phyloP scores from a whole-genome alignment of 164 flowering plant species.

The Hamamelis virginiana region DNA sequence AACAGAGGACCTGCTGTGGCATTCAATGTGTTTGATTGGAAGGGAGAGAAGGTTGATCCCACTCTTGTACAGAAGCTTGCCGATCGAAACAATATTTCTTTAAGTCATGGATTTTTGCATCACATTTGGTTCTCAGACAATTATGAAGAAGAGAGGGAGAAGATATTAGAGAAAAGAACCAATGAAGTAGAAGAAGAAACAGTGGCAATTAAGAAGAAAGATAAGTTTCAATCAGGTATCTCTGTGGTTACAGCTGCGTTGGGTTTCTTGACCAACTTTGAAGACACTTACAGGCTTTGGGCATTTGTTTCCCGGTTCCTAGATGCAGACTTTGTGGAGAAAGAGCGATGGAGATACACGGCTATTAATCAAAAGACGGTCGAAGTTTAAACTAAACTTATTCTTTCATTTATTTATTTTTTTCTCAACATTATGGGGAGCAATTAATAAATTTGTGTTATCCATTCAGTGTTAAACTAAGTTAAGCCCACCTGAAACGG shows the following conservation, averaged over 20 bases:
- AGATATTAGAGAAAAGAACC: constrained; percentile 5
- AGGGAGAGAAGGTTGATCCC: constrained; percentile 52
- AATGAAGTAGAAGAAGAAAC: constrained; percentile 2
- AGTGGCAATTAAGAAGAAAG: background rate
- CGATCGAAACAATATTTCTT: constrained; percentile 55
- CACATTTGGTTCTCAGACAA: constrained; percentile 42
- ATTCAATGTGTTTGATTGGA: constrained; percentile 62
- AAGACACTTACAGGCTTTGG: constrained; percentile 42
- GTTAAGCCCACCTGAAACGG: background rate
- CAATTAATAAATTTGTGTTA: background rate
- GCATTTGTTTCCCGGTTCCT: constrained; percentile 38
- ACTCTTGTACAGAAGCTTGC: constrained; percentile 71
- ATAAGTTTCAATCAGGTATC: constrained; percentile 9
- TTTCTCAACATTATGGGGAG: background rate
- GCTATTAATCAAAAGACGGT: constrained; percentile 34
- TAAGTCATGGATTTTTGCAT: constrained; percentile 56
- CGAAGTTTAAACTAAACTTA: constrained; percentile 17
- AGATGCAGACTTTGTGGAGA: constrained; percentile 40
- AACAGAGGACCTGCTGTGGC: constrained; percentile 75
- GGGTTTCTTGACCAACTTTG: constrained; percentile 41
- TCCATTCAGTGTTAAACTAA: background rate
- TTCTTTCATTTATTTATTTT: constrained; percentile 17
- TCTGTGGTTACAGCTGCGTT: constrained; percentile 32
- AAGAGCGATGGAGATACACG: constrained; percentile 38
- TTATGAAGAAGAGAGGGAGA: constrained; percentile 25